Conservation (phyloP, 768 basidiomycete genomes). For the Auriscalpium vulgare region DNA sequence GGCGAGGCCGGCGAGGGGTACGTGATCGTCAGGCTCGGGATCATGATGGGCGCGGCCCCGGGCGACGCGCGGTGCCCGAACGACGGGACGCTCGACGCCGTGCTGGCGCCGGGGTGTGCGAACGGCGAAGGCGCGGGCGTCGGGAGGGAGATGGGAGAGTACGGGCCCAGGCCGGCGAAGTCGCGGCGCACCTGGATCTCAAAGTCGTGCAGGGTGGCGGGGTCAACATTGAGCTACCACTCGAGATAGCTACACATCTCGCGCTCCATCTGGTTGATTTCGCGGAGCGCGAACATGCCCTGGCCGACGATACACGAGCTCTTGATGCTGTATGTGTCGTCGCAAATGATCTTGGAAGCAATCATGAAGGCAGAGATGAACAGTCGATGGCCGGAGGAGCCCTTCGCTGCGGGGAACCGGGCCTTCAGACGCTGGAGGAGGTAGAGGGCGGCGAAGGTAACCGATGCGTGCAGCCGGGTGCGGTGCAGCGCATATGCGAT, state of each 20-base stretch:
- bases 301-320: constrained; percentile 30
- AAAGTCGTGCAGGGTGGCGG: constrained; percentile 32
- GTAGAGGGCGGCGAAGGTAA: constrained; percentile 52
- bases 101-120: too few relatives aligned
- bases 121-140: too few relatives aligned
- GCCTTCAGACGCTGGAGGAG: constrained; percentile 79
- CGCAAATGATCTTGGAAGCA: constrained; percentile 66
- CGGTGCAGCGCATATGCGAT: constrained; percentile 86
- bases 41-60: constrained; percentile 10
- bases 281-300: too few relatives aligned
- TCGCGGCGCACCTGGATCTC: too few relatives aligned
- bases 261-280: too few relatives aligned
- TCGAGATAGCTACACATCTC: too few relatives aligned
- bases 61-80: constrained; percentile 9
- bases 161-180: too few relatives aligned
- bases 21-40: constrained; percentile 11
- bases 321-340: constrained; percentile 63
- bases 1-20: constrained; percentile 8
- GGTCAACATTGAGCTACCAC: constrained; percentile 44
- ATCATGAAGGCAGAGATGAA: constrained; percentile 95
- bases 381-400: constrained; percentile 82
- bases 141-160: too few relatives aligned
- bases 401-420: constrained; percentile 86
- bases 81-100: too few relatives aligned
- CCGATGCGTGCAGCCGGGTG: constrained; percentile 50